Evolutionary conservation across 148 eudicot genomes (phyloP).

Genomic region (Silene conica): DNA sequence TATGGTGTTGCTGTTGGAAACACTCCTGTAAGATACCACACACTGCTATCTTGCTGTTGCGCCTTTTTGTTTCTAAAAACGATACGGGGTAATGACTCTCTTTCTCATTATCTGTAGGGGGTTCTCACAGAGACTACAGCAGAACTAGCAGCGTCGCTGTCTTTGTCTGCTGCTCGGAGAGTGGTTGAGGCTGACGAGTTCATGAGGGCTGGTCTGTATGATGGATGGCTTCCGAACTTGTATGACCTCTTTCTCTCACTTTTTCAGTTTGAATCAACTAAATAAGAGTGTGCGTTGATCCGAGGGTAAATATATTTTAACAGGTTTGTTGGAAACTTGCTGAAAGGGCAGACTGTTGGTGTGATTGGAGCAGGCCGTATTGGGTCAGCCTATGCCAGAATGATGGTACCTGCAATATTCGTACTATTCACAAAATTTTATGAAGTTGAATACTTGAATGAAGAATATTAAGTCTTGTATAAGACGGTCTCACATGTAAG

Average conservation of each 20-base stretch:
- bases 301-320: not conserved
- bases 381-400: conserved; percentile 96
- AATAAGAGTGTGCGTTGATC: not conserved
- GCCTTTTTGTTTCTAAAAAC: not conserved
- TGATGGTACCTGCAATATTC: conserved; percentile 62
- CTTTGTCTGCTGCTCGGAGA: conserved; percentile 89
- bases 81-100: not conserved
- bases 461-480: not conserved
- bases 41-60: not conserved
- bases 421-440: not conserved
- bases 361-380: conserved; percentile 99
- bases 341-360: conserved; percentile 96
- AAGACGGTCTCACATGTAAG: not conserved
- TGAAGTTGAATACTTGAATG: too few species aligned
- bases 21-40: conserved; percentile 64
- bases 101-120: conserved; percentile 41
- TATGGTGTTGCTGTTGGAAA: conserved; percentile 98
- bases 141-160: conserved; percentile 92
- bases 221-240: conserved; percentile 99
- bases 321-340: conserved; percentile 98
- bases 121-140: conserved; percentile 99
- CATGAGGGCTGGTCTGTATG: conserved; percentile 95
- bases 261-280: conserved; percentile 1
- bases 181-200: conserved; percentile 96
- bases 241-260: conserved; percentile 29